These are phyloP conservation scores for Capsella rubella DNA, from an alignment of 441 rosid genomes.

Conservation along the genomic window DNA sequence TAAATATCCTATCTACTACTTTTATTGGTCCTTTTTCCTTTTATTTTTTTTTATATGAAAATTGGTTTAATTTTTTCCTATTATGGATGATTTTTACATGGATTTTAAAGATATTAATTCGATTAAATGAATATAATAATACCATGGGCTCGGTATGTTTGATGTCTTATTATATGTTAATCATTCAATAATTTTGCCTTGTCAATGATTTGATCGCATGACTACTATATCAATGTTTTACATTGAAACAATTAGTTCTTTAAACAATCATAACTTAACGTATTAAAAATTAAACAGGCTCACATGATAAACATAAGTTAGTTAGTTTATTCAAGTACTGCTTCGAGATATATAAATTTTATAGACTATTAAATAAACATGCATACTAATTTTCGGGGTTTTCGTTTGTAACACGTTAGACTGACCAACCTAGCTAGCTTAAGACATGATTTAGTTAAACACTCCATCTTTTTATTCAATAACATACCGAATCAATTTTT, in stretches of 20 bases:
- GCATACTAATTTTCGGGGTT: neutral
- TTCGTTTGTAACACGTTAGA: slow-evolving; percentile 33
- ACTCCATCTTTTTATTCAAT: slow-evolving; percentile 33
- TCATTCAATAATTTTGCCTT: neutral
- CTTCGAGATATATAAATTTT: no score
- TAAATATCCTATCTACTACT: no score
- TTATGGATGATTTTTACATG: neutral
- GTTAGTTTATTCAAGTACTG: no score
- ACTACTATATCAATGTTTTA: no score
- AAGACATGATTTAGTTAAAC: slow-evolving; percentile 41
- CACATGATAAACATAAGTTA: no score
- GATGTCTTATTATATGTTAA: neutral
- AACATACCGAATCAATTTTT: slow-evolving; percentile 21
- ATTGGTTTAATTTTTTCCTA: neutral
- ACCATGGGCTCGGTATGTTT: neutral
- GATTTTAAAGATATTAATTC: neutral
- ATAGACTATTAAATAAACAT: no score
- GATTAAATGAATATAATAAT: neutral
- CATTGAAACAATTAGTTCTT: no score
- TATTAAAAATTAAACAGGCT: no score
- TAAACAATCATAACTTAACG: no score
- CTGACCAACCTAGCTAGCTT: slow-evolving; percentile 19
- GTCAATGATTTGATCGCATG: neutral
- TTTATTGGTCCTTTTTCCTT: no score
- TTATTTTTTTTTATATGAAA: no score